phyloP scores from a whole-genome alignment of 2,329 filamentous ascomycete species.

The Coniochaeta sp. region DNA sequence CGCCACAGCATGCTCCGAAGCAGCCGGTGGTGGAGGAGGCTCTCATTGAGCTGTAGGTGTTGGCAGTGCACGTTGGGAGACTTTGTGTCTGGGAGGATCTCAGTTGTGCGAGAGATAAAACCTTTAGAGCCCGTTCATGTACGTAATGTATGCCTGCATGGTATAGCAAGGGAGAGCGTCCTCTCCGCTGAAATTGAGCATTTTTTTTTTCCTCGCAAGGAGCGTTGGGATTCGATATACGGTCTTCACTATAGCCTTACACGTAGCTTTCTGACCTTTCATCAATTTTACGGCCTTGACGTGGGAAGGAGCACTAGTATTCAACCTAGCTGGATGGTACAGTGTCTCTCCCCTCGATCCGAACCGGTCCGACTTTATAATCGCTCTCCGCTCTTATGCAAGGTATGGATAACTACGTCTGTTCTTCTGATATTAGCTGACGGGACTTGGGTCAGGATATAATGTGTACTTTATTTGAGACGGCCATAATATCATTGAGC shows the following conservation, averaged over 20 bases:
- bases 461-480: neutral
- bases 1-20: conserved; percentile 54
- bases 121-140: neutral
- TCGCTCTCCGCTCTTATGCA: neutral
- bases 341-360: no score
- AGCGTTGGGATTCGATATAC: neutral
- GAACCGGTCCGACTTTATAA: no score
- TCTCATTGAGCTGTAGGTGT: conserved; percentile 64
- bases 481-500: neutral
- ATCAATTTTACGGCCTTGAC: no score
- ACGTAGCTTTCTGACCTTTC: no score
- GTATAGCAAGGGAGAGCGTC: no score
- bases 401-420: neutral
- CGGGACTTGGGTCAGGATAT: neutral
- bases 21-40: conserved; percentile 63
- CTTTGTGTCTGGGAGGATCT: neutral
- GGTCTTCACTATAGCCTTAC: no score
- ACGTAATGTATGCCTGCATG: neutral
- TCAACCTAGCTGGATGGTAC: no score
- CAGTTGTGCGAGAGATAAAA: neutral
- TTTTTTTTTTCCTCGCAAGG: neutral
- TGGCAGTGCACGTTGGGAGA: neutral
- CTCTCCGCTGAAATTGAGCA: neutral
- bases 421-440: neutral
- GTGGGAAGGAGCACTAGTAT: no score